Evolutionary conservation across 768 basidiomycete species (phyloP), one percentile per base, ranked within the genome.

Genomic region (Tricholoma terreum): DNA sequence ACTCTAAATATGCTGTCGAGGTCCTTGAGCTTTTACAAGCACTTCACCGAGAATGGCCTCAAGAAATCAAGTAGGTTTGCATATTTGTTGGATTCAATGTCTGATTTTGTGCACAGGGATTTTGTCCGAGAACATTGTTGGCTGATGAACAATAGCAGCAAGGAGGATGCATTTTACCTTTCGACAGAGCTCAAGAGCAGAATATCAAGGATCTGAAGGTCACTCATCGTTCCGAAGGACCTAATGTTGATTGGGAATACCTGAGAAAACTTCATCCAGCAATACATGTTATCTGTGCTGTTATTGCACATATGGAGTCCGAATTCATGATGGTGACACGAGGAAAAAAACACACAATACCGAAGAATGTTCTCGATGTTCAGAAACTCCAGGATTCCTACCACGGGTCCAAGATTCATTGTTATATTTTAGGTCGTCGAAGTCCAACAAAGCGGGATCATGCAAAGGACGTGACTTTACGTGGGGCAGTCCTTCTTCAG

Each of bases 221-320:
- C 14, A 74, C 67, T 4, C 66, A 73, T 60, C 64, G 64, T 0
- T 70, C 71, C 8, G 62, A 70, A 52, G 75, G 74, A 0, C 71
- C 74, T 6, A 66, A 65, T 33, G 58, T 68, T 15, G 64, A 67
- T 22, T 72, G 69, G 74, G 59, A 69, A 11, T 69, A 67, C 43
- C 22, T 76, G 30, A 64, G 69, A 43, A 69, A 66, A 21, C 52
- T 72, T 0, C 69, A 69, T 56, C 74, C 74, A 5, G 71, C 72
- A 0, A 73, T 76, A 15, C 71, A 60, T 12, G 56, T 58, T 2
- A 65, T 75, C n/a, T 59, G 65, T 0, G 50, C 38, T 6, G 60
- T 74, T 2, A 35, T 52, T 4, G 55, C 57, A 5, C 66, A 70
- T 49, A 57, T 73, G 12, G 71, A 76, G 50, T 1, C 58, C 2